phyloP scores from a whole-genome alignment of 2,329 filamentous ascomycete genomes.

The Colletotrichum musicola region DNA sequence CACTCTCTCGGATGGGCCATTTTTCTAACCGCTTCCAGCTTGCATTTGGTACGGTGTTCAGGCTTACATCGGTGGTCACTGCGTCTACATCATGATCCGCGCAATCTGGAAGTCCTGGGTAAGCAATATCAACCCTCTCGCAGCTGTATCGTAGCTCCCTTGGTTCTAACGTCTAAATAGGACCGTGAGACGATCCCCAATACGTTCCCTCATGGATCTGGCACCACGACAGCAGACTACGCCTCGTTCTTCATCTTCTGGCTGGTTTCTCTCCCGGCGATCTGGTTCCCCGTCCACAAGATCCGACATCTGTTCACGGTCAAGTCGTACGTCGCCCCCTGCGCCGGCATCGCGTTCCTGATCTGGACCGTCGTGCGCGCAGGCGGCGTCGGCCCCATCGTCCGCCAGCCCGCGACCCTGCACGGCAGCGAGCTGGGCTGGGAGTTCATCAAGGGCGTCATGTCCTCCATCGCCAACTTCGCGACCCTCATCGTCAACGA shows the following conservation, averaged over 20 bases:
- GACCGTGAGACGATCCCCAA: slow-evolving; percentile 73
- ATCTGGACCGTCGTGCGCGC: slow-evolving; percentile 88
- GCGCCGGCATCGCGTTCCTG: slow-evolving; percentile 87
- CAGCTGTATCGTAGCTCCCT: not conserved
- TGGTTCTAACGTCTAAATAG: slow-evolving; percentile 39
- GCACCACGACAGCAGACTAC: slow-evolving; percentile 81
- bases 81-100: slow-evolving; percentile 89
- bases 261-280: slow-evolving; percentile 81
- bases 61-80: slow-evolving; percentile 85
- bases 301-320: slow-evolving; percentile 91
- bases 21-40: slow-evolving; percentile 54
- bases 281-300: slow-evolving; percentile 91
- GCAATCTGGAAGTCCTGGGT: slow-evolving; percentile 82
- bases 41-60: slow-evolving; percentile 92
- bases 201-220: slow-evolving; percentile 72
- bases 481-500: slow-evolving; percentile 87
- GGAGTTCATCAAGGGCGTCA: slow-evolving; percentile 87
- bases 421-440: slow-evolving; percentile 80
- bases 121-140: slow-evolving; percentile 40
- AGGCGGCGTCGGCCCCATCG: slow-evolving; percentile 85
- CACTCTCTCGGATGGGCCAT: not conserved
- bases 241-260: slow-evolving; percentile 91
- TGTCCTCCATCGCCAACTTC: slow-evolving; percentile 92
- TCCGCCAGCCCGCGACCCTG: slow-evolving; percentile 73
- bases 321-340: slow-evolving; percentile 87